Base-by-base conservation (phyloP, 768 basidiomycete species). In the Auriscalpium vulgare region DNA sequence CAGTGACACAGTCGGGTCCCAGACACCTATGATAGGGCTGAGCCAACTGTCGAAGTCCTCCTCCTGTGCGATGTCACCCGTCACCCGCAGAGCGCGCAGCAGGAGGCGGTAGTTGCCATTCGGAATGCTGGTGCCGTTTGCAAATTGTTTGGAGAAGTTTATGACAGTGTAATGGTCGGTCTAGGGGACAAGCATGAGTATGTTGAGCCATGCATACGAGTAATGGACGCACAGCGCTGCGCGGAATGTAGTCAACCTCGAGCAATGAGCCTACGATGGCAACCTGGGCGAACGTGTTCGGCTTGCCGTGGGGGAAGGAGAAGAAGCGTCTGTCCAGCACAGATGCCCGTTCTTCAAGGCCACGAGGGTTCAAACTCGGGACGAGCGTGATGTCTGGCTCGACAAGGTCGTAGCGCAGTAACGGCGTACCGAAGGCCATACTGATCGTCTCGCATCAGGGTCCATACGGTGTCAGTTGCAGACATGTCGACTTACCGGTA, bases 261-360 rank as follows among this genome's bases (percentile, higher is more conserved):
- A 69, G 70, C 4, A 86, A 61, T 16, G 76, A 67, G 11, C 83
- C 83, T n/a, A 84, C 17, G 38, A 77, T 66, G 57, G 55, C 61
- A 35, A 67, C 63, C 56, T 61, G 57, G 9, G 76, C 65, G 65
- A 80, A 72, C 49, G 76, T 63, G 9, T 74, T 74, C 10, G 55
- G 65, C 54, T 68, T 63, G 3, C 61, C 57, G n/a, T 66, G 67
- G 8, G 75, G 71, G 70, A 79, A 78, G 17, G 71, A 69, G 65
- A 78, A 73, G 61, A 70, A 9, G 37, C 38, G 17, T 34, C 59
- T 54, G 19, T 53, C 55, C 9, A 67, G n/a, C 67, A 69, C 19
- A 53, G 53, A 48, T 17, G 17, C 16, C 23, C 23, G 23, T 29
- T 54, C 54, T 40, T 43, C 54, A 29, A 19, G 14, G 19, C 47